A percentile compares a stretch with the other conserved stretches of the same genome.
Conservation (phyloP, 2,329 filamentous ascomycete genomes). For the Clonostachys rhizophaga region DNA sequence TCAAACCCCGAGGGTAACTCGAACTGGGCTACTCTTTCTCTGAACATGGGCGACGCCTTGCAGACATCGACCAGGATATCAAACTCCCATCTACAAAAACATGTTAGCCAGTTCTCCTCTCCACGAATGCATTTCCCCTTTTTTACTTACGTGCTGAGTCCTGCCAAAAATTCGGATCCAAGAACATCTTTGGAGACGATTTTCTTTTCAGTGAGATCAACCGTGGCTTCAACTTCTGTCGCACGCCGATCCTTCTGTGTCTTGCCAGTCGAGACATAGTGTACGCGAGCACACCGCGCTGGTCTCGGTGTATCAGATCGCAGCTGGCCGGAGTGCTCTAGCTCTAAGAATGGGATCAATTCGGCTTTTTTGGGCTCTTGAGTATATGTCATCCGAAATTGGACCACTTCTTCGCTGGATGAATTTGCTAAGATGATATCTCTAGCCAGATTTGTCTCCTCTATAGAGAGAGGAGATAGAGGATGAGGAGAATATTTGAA, state of each 20-base stretch:
- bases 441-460: conserved; percentile 25
- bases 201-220: conserved; percentile 19
- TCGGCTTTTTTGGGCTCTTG: conserved; percentile 43
- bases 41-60: conserved; percentile 18
- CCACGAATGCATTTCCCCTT: neutral
- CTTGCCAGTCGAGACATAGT: conserved; percentile 19
- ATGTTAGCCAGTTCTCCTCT: neutral
- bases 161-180: conserved; percentile 18
- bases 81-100: conserved; percentile 19
- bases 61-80: conserved; percentile 22
- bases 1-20: conserved; percentile 19
- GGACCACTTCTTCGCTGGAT: conserved; percentile 16
- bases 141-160: conserved; percentile 17
- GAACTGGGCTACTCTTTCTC: conserved; percentile 19
- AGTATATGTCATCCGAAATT: conserved; percentile 46
- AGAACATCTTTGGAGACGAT: conserved; percentile 17
- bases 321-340: conserved; percentile 25
- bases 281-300: conserved; percentile 32
- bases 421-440: conserved; percentile 20
- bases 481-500: conserved; percentile 16
- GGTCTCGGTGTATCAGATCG: conserved; percentile 18
- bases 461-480: conserved; percentile 16
- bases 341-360: conserved; percentile 39
- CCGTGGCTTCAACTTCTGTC: conserved; percentile 18
- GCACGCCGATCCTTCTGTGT: neutral